Evolutionary conservation across 129 eudicot genomes (phyloP), one percentile per base, ranked within the genome.

Genomic region (Silybum marianum): DNA sequence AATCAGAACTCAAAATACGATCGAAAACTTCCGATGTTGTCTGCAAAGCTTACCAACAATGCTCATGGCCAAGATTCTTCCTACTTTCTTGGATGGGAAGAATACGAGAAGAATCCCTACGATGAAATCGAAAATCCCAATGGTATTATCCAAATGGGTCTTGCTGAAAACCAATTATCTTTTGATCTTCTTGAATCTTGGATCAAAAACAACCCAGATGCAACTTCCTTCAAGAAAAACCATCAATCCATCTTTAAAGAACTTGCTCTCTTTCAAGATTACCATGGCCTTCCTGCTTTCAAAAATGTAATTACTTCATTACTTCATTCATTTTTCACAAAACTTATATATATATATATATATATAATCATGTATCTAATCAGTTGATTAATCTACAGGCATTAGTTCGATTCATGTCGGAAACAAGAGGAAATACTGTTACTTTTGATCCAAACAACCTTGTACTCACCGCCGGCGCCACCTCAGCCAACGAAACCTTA

Each of bases 401-500:
- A 63, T 42, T 95, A 44, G 89, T 75, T 1, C 79, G 87, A 16
- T 95, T 92, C 81, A 95, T 95, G 98, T 85, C 93, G 7, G 95
- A 88, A 78, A 89, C 88, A 26, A 85, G 98, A 81, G 97, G 96
- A 32, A 92, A 92, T 84, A 80, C 82, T 58, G 90, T 92, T 44
- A 88, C 78, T 60, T 95, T 92, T 36, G 87, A 95, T 48, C 90
- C 99, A 3, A 83, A 84, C 80, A 92, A 95, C 34, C 85, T 95
- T 9, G 97, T 95, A 1, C 97, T 95, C 80, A 90, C 97, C n/a
- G 97, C 99, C 18, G 99, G 99, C 26, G 96, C 99, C 70, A 95
- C 99, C 58, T 92, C 99, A 2, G 99, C 97, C 60, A 92, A 90
- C 22, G 99, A 95, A 81, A 90, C 90, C 7, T 90, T 95, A 77